phyloP scores from a whole-genome alignment of 1,284 basidiomycete genomes.

The Tausonia pullulans region DNA sequence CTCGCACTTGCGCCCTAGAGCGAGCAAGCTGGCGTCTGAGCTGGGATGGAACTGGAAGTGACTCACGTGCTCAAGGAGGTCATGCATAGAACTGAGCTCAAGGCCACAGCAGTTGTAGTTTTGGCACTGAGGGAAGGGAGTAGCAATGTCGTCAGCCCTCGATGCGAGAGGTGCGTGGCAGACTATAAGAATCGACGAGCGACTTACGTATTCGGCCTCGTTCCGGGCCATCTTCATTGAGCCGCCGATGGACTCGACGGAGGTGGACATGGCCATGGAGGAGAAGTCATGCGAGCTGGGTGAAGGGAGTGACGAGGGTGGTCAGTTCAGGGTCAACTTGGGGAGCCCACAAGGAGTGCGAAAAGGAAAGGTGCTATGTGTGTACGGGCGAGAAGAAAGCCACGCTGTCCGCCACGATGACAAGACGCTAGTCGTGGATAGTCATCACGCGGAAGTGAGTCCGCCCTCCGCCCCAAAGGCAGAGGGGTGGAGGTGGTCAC shows the following conservation, averaged over 20 bases:
- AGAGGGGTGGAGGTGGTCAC: neutral
- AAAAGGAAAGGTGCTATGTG: no score
- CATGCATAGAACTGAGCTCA: constrained; percentile 16
- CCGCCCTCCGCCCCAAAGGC: neutral
- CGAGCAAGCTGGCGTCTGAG: no score
- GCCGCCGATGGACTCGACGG: constrained; percentile 12
- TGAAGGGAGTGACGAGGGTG: neutral
- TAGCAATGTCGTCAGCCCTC: no score
- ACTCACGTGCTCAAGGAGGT: constrained; percentile 17
- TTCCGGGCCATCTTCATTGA: constrained; percentile 11
- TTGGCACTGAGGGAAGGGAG: constrained; percentile 1
- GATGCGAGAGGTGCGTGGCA: no score
- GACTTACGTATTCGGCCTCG: constrained; percentile 13
- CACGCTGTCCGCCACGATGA: no score
- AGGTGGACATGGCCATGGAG: constrained; percentile 15
- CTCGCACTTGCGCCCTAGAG: no score
- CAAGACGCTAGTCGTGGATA: no score
- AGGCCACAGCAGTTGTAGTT: constrained; percentile 17
- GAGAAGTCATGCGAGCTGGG: constrained; percentile 10
- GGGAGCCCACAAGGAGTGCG: no score
- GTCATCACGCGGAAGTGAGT: no score
- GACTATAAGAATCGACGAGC: no score
- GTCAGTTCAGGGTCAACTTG: no score
- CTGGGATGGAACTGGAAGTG: neutral
- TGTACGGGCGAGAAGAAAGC: no score